Evolutionary conservation across 495 filamentous ascomycete genomes (phyloP), one percentile per base, ranked within the genome.

Genomic region (Talaromyces borbonicus): DNA sequence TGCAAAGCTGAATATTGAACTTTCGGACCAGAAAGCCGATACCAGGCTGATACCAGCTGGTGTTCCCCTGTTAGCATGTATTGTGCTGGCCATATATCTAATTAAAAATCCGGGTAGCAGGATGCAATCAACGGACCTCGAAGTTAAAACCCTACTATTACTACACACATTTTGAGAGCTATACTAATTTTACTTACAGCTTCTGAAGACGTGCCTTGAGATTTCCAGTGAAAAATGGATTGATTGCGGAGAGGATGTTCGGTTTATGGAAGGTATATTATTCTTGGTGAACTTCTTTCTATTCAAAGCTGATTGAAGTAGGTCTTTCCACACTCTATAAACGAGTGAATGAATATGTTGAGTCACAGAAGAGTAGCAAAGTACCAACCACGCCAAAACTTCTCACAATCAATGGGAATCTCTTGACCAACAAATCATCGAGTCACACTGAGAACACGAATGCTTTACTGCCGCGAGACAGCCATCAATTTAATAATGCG

Each of bases 191-290:
- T 3, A 2, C 0, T 14, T 11, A 22, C 27, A 42, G 39, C 39
- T 42, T 12, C 8, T 42, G 20, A 42, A 42, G 6, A 42, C 23
- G 9, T 42, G 39, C 18, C 39, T 42, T 5, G 39, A 42, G 27
- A 5, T 42, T 26, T 42, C 22, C 39, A 42, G 11, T 42, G 39
- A 42, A 27, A 42, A 42, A 42, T 42, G 39, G 39, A 42, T 27
- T 11, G 39, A 42, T 26, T 42, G 39, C 22, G 23, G 39, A 25
- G 22, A 42, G 27, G 39, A 42, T 12, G 16, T 14, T 8, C 39
- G 39, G 12, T 42, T 42, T 14, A 42, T 42, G 12, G 12, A 42
- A 42, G 39, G 39, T 42, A 42, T n/a, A 26, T 42, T 12, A 4
- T 40, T 4, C 37, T 23, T 40, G 6, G 2, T 23, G 7, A 11